Base-by-base conservation (phyloP, 148 eudicot genomes). In the Polygonum maritimum region DNA sequence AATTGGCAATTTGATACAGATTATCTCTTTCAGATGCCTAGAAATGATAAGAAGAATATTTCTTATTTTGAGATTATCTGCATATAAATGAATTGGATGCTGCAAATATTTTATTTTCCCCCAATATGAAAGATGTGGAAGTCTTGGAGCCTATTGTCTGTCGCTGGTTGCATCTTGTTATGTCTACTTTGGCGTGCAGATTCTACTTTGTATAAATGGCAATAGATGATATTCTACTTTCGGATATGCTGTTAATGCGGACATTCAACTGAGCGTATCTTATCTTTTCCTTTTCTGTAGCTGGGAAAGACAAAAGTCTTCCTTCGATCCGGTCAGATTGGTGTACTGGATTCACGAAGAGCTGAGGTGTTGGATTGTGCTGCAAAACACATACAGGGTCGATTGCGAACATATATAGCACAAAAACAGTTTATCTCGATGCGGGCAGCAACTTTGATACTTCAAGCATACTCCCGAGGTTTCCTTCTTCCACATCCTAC, bases 391-490 rank as follows among this genome's bases (percentile, higher is more conserved):
- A 89, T 95, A 72, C 99, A 95, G 85, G 77, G 85, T 77, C 90
- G 88, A 51, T 60, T 95, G 51, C 89, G 84, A 74, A 89, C 96
- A 21, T 95, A 86, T 79, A 77, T 89, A 79, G 92, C 94, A n/a
- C 94, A 79, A 67, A 85, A 82, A 82, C 88, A 87, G 74, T 95
- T 88, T 76, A 76, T 85, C 63, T 84, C 86, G 33, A 82, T 74
- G 22, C 88, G 91, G 69, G 80, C 79, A 57, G 92, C 97, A 74
- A 90, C 99, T 75, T 48, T 88, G 60, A 82, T 84, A 76, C 75
- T 95, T 71, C 99, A 95, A 89, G 88, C 97, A 76, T 90, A 87
- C 76, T 95, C 97, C 84, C 85, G 91, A 95, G 99, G 98, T 95
- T n/a, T 78, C 54, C 21, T 7, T 7, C 9, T 44, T 0, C 44